Evolutionary conservation across 2,329 filamentous ascomycete genomes (phyloP).

Genomic region (Botrytis elliptica): DNA sequence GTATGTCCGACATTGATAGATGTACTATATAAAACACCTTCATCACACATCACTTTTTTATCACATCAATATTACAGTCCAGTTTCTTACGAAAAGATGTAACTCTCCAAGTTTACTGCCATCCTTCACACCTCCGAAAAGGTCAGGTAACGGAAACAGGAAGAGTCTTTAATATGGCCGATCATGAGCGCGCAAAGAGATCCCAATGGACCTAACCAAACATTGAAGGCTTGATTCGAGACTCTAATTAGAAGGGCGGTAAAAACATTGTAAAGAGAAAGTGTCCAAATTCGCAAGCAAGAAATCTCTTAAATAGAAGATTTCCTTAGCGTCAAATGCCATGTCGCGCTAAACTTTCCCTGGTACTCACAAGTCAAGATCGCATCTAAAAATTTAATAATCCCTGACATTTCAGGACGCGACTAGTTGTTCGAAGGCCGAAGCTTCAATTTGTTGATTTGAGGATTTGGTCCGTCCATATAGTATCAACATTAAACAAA

Average conservation of each 20-base stretch:
- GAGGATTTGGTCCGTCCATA: neutral
- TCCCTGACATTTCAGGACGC: constrained; percentile 12
- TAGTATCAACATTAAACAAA: constrained; percentile 13
- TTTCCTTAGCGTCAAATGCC: constrained; percentile 8
- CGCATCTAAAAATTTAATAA: neutral
- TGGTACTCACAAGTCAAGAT: neutral
- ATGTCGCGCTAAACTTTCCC: constrained; percentile 15
- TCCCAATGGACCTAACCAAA: constrained; percentile 82
- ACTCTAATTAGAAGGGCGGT: constrained; percentile 98
- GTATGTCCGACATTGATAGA: neutral
- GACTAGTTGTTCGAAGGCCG: neutral
- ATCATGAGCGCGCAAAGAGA: constrained; percentile 96
- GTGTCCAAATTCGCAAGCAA: constrained; percentile 1
- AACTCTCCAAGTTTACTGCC: constrained; percentile 52
- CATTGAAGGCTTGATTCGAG: constrained; percentile 93
- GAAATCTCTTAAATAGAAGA: constrained; percentile 23
- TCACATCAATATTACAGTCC: neutral
- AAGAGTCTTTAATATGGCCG: constrained; percentile 82
- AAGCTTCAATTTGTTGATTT: constrained; percentile 10
- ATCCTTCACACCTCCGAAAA: constrained; percentile 48
- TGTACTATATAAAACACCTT: neutral
- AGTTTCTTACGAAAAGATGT: constrained; percentile 38
- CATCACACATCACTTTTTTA: neutral
- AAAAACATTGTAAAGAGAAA: constrained; percentile 55
- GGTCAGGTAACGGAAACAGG: constrained; percentile 68